Percentiles rank a stretch among this genome's conserved stretches.
Evolutionary conservation across 2,329 filamentous ascomycete genomes (phyloP).

Genomic region (Pyrenochaeta sp.): DNA sequence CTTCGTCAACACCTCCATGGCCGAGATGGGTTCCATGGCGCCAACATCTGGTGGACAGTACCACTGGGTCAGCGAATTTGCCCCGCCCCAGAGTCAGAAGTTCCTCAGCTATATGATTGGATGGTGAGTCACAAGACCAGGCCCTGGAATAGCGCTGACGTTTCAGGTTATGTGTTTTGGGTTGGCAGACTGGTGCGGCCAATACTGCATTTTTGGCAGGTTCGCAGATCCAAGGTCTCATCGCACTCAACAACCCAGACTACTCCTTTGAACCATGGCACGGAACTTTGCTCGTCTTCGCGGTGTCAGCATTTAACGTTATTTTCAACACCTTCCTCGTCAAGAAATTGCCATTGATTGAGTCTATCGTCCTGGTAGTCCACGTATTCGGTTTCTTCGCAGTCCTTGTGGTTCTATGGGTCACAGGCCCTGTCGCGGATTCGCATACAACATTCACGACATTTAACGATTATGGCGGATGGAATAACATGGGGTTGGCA

Average conservation of each 20-base stretch:
- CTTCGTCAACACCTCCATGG: slow-evolving; percentile 31
- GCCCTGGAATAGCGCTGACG: not conserved
- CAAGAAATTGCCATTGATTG: slow-evolving; percentile 44
- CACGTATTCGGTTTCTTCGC: slow-evolving; percentile 61
- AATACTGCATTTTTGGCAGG: slow-evolving; percentile 22
- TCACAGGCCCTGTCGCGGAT: slow-evolving; percentile 2
- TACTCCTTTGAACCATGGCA: slow-evolving; percentile 55
- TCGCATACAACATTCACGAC: slow-evolving; percentile 50
- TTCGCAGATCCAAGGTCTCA: slow-evolving; percentile 44
- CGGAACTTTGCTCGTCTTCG: slow-evolving; percentile 51
- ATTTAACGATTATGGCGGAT: slow-evolving; percentile 54
- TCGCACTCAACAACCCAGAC: slow-evolving; percentile 47
- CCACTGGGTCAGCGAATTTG: slow-evolving; percentile 34
- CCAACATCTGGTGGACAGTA: slow-evolving; percentile 26
- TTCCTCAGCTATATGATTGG: slow-evolving; percentile 10
- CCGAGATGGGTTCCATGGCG: slow-evolving; percentile 46
- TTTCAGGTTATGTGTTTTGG: slow-evolving; percentile 44
- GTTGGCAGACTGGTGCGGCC: slow-evolving; percentile 46
- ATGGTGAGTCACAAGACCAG: not conserved
- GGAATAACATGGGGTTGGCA: slow-evolving; percentile 49
- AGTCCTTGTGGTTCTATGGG: slow-evolving; percentile 48
- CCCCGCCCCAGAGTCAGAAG: slow-evolving; percentile 31
- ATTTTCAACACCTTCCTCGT: slow-evolving; percentile 51
- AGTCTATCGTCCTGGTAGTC: slow-evolving; percentile 48
- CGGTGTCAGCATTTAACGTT: slow-evolving; percentile 36